Conservation (phyloP, 192 early-diverging fungal genomes). For the Entomortierella chlamydospora region DNA sequence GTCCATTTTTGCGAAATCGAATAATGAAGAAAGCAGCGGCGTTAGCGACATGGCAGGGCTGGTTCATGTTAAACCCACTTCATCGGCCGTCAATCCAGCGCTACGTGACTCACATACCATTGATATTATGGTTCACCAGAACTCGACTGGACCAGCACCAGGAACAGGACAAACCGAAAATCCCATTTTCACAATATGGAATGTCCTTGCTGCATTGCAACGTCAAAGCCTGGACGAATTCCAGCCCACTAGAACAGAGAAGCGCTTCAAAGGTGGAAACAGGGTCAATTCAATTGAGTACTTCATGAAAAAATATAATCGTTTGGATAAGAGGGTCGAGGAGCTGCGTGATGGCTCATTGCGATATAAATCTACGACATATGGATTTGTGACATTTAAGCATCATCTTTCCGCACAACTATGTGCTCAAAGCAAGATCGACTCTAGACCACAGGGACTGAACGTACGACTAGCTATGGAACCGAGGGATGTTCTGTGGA, state of each 20-base stretch:
- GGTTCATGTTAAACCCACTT: constrained; percentile 5
- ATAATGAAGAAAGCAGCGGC: neutral
- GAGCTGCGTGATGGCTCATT: constrained; percentile 53
- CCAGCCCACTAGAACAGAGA: constrained; percentile 47
- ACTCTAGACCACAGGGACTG: constrained; percentile 61
- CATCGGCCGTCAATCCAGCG: neutral
- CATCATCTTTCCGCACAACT: constrained; percentile 65
- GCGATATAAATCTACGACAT: constrained; percentile 62
- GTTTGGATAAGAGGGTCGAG: constrained; percentile 52
- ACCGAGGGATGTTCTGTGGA: constrained; percentile 72
- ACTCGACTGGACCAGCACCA: neutral
- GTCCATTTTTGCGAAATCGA: constrained; percentile 32
- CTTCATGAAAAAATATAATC: constrained; percentile 55
- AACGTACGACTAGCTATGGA: constrained; percentile 68
- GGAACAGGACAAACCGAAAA: no score
- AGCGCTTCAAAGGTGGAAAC: constrained; percentile 26
- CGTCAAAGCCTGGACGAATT: constrained; percentile 35
- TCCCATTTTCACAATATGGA: constrained; percentile 37
- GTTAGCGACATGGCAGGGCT: neutral
- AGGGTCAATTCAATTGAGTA: constrained; percentile 49
- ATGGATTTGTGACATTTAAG: constrained; percentile 70
- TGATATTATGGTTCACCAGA: neutral
- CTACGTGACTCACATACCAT: neutral
- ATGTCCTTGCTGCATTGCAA: constrained; percentile 25
- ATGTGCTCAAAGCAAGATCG: constrained; percentile 64